Evolutionary conservation across 2,329 filamentous ascomycete species (phyloP).

Genomic region (Pleurostoma richardsiae): DNA sequence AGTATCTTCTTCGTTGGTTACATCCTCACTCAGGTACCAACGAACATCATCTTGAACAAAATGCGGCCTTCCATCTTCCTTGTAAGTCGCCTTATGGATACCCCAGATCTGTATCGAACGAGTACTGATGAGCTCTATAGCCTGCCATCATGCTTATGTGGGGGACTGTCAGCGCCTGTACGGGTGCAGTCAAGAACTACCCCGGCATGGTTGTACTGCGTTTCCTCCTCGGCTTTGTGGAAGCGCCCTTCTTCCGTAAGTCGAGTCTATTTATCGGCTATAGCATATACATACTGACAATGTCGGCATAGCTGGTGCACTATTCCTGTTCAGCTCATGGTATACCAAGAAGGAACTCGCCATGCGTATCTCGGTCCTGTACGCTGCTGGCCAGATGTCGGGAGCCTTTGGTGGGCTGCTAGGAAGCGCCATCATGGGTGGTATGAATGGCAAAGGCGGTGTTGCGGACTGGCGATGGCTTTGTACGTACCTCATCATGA

Average conservation of each 20-base stretch:
- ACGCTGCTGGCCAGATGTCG: slow-evolving; percentile 3
- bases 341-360: slow-evolving; percentile 7
- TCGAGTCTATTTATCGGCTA: not conserved
- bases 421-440: slow-evolving; percentile 4
- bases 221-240: slow-evolving; percentile 6
- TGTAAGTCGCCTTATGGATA: not conserved
- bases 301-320: not conserved
- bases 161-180: slow-evolving; percentile 17
- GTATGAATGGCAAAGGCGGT: slow-evolving; percentile 3
- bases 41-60: slow-evolving; percentile 38
- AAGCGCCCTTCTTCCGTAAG: slow-evolving; percentile 4
- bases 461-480: slow-evolving; percentile 2
- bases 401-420: slow-evolving; percentile 7
- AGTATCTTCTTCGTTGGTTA: slow-evolving; percentile 29
- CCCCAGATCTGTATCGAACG: not conserved
- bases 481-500: not conserved
- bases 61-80: slow-evolving; percentile 36
- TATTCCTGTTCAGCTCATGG: slow-evolving; percentile 6
- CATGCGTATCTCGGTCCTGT: slow-evolving; percentile 5
- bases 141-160: slow-evolving; percentile 15
- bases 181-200: slow-evolving; percentile 7
- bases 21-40: slow-evolving; percentile 30
- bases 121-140: not conserved
- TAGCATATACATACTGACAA: too few relatives aligned
- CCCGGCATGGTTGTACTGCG: slow-evolving; percentile 2